phyloP scores from a whole-genome alignment of 1,139 yeast species.

The Zygoascus hellenicus region DNA sequence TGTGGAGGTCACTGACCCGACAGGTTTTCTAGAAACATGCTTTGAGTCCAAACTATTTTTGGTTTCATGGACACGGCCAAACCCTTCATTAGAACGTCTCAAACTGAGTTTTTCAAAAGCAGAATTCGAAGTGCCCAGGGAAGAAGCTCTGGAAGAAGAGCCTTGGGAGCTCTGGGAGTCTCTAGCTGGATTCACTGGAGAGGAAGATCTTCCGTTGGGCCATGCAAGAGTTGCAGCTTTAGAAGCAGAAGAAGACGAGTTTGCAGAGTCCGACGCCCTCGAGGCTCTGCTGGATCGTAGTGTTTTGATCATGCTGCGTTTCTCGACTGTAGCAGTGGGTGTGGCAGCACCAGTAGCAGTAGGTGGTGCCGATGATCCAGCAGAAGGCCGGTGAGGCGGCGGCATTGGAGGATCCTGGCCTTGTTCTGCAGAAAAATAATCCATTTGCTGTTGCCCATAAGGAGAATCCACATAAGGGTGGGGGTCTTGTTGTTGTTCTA shows the following conservation, averaged over 20 bases:
- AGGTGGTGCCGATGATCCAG: background rate
- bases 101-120: constrained; percentile 17
- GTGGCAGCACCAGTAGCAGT: background rate
- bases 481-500: background rate
- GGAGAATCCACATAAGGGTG: background rate
- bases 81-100: constrained; percentile 16
- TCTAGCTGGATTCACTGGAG: background rate
- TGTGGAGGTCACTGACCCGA: constrained; percentile 1
- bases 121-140: constrained; percentile 4
- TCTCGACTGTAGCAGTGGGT: background rate
- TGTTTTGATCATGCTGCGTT: constrained; percentile 15
- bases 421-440: background rate
- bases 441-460: constrained; percentile 1
- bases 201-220: constrained; percentile 14
- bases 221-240: constrained; percentile 27
- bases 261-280: constrained; percentile 12
- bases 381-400: constrained; percentile 1
- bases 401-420: background rate
- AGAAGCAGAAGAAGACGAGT: constrained; percentile 19
- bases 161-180: background rate
- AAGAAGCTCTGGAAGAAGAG: constrained; percentile 1
- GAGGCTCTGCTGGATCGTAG: constrained; percentile 22
- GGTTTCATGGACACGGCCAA: constrained; percentile 13
- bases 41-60: constrained; percentile 4
- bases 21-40: constrained; percentile 10